phyloP scores from a whole-genome alignment of 768 basidiomycete genomes.

The Galerina marginata region DNA sequence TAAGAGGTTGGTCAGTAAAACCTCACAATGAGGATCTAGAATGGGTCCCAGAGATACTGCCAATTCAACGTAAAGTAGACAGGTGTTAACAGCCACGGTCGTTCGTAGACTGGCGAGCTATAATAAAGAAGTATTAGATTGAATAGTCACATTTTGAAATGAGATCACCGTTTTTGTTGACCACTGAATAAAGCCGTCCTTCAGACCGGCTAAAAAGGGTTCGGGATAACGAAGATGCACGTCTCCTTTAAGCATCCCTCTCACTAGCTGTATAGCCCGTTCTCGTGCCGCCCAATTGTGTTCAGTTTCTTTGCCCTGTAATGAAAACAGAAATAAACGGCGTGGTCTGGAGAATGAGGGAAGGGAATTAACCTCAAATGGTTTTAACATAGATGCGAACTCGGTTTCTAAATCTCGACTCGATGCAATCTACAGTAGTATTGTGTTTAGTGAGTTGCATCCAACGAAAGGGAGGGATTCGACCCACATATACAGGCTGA shows the following conservation, averaged over 20 bases:
- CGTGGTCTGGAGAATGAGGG: not conserved
- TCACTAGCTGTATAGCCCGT: constrained; percentile 72
- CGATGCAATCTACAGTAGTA: constrained; percentile 73
- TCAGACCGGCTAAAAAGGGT: constrained; percentile 74
- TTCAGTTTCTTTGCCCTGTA: constrained; percentile 93
- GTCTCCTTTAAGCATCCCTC: constrained; percentile 90
- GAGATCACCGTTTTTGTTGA: constrained; percentile 81
- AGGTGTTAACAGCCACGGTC: constrained; percentile 83
- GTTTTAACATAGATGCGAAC: constrained; percentile 76
- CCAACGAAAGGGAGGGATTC: not conserved
- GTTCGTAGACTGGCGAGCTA: constrained; percentile 91
- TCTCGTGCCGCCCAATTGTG: constrained; percentile 94
- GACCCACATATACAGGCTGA: constrained; percentile 71
- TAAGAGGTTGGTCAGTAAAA: constrained; percentile 74
- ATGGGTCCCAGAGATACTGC: constrained; percentile 64
- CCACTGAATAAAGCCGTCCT: constrained; percentile 79
- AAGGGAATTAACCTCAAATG: constrained; percentile 72
- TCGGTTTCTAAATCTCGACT: constrained; percentile 84
- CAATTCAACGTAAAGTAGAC: constrained; percentile 78
- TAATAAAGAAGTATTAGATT: constrained; percentile 7
- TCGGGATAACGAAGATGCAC: constrained; percentile 77
- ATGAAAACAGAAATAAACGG: not conserved
- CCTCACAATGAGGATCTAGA: constrained; percentile 84
- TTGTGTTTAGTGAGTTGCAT: not conserved
- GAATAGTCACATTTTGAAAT: not conserved